Percentiles rank a stretch among this genome's conserved stretches.
Evolutionary conservation across 306 rosid species (phyloP).

Genomic region (Leucaena leucocephala): DNA sequence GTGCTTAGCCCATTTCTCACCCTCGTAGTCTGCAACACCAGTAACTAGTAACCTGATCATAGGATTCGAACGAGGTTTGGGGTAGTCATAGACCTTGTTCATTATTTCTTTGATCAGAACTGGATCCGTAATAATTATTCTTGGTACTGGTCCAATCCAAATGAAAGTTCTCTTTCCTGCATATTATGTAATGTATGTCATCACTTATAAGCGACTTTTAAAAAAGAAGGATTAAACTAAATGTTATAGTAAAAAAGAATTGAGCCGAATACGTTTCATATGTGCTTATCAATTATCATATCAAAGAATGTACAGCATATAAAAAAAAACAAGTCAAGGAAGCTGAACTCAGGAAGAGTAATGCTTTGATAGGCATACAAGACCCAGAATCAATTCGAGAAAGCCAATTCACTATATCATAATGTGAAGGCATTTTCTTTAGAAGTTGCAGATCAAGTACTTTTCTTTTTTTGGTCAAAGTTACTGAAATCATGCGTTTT

Average conservation of each 20-base stretch:
- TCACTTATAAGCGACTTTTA: not conserved
- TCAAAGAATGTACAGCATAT: not conserved
- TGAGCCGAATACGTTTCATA: not conserved
- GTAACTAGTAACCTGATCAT: too few relatives aligned
- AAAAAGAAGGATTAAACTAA: slow-evolving; percentile 1
- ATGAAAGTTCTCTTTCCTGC: slow-evolving; percentile 51
- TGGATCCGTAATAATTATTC: slow-evolving; percentile 53
- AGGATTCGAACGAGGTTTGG: too few relatives aligned
- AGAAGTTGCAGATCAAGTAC: not conserved
- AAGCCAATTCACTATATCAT: not conserved
- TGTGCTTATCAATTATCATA: not conserved
- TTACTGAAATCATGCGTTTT: not conserved
- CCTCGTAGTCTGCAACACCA: too few relatives aligned
- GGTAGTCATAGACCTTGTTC: too few relatives aligned
- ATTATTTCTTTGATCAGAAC: slow-evolving; percentile 54
- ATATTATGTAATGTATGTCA: not conserved
- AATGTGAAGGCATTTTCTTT: not conserved
- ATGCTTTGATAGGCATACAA: not conserved
- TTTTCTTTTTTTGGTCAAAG: too few relatives aligned
- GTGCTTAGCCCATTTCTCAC: too few relatives aligned
- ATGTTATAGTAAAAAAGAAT: not conserved
- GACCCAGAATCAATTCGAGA: not conserved
- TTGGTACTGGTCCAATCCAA: slow-evolving; percentile 60
- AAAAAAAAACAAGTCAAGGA: not conserved
- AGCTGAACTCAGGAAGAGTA: not conserved